A percentile compares a stretch with the other conserved stretches of the same genome.
Conservation (phyloP, 192 early-diverging fungal species). For the Mortierella antarctica region DNA sequence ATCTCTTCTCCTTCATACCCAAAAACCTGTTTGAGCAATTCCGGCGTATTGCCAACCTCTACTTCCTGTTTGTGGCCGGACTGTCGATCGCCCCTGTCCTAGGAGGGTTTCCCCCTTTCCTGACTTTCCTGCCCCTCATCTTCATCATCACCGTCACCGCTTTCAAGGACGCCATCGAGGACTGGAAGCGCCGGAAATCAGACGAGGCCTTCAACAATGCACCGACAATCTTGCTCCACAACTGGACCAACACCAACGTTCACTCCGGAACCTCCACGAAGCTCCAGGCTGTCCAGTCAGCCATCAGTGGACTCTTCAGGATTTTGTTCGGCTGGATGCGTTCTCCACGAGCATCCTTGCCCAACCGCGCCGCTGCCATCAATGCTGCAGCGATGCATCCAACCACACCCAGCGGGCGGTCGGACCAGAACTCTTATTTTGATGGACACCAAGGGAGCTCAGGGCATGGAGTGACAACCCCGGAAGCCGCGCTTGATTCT, state of each 20-base stretch:
- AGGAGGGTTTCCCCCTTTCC: constrained; percentile 74
- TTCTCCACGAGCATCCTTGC: not conserved
- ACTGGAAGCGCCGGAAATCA: constrained; percentile 85
- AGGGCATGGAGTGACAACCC: not conserved
- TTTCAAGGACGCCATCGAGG: constrained; percentile 93
- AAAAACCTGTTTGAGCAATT: constrained; percentile 99
- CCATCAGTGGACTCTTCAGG: constrained; percentile 14
- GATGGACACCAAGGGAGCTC: constrained; percentile 46
- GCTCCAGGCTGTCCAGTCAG: constrained; percentile 9
- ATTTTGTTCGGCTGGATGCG: not conserved
- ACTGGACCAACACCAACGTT: constrained; percentile 75
- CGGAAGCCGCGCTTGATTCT: constrained; percentile 17
- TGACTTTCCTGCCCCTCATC: constrained; percentile 85
- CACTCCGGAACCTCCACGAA: constrained; percentile 12
- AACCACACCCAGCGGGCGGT: constrained; percentile 32
- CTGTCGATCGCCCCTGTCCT: constrained; percentile 75
- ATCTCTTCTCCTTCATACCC: constrained; percentile 88
- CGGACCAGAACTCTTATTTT: constrained; percentile 56
- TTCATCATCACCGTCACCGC: constrained; percentile 84
- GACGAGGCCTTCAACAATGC: constrained; percentile 88
- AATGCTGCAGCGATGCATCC: constrained; percentile 21
- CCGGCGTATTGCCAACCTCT: constrained; percentile 93
- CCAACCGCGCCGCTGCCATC: constrained; percentile 31
- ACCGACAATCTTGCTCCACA: constrained; percentile 58
- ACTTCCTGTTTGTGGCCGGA: constrained; percentile 91